Conservation (phyloP, 208 protist genomes). For the Crithidia brevicula region DNA sequence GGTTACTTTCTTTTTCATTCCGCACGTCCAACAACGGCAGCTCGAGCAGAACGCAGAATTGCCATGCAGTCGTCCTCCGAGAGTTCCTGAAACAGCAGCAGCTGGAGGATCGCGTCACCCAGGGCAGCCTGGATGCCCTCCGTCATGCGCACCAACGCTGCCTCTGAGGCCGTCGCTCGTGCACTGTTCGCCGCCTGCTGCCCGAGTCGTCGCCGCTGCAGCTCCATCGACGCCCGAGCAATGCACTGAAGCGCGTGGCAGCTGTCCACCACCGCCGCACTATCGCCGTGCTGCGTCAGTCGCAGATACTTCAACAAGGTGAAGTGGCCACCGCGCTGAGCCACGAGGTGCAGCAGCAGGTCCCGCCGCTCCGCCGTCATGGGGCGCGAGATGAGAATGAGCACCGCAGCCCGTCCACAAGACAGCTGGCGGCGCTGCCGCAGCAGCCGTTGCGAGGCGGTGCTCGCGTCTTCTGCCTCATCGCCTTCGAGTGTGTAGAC, state of each 20-base stretch:
- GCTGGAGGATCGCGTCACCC: slow-evolving; percentile 59
- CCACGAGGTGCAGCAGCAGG: slow-evolving; percentile 59
- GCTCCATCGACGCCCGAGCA: slow-evolving; percentile 43
- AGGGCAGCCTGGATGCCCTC: slow-evolving; percentile 63
- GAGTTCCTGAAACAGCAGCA: slow-evolving; percentile 72
- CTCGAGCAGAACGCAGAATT: slow-evolving; percentile 56
- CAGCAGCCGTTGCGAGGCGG: slow-evolving; percentile 21
- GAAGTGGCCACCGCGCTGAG: slow-evolving; percentile 68
- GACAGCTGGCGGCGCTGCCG: slow-evolving; percentile 74
- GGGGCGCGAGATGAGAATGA: slow-evolving; percentile 66
- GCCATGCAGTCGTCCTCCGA: slow-evolving; percentile 68
- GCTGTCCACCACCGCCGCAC: slow-evolving; percentile 62
- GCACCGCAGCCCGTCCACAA: slow-evolving; percentile 69
- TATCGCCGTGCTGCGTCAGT: slow-evolving; percentile 58
- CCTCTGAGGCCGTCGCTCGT: background rate
- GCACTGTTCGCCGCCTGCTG: slow-evolving; percentile 1
- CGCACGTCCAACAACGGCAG: slow-evolving; percentile 14
- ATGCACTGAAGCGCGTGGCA: slow-evolving; percentile 76
- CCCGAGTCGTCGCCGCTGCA: slow-evolving; percentile 30
- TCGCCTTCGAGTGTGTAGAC: slow-evolving; percentile 48
- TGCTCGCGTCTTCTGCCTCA: slow-evolving; percentile 31
- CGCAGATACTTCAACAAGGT: slow-evolving; percentile 82
- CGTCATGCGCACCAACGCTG: slow-evolving; percentile 49
- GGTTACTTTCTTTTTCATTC: too few species aligned
- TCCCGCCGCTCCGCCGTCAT: slow-evolving; percentile 42